Percentiles rank a stretch among this genome's conserved stretches.
phyloP scores from a whole-genome alignment of 106 monocot genomes.

The Chionographis japonica region DNA sequence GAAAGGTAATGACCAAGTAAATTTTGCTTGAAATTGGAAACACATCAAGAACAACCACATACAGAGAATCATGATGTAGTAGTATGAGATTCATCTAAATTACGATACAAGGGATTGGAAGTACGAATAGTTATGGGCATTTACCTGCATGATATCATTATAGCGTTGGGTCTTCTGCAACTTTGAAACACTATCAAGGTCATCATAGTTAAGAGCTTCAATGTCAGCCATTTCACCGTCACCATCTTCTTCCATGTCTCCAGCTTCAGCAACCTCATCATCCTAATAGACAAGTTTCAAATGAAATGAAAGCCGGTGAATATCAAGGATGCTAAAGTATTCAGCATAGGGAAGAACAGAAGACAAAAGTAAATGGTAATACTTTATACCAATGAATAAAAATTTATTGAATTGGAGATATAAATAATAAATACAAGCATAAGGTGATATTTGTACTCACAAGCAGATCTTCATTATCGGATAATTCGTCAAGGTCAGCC shows the following conservation, averaged over 20 bases:
- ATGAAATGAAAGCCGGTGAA: neutral
- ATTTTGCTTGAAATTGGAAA: no score
- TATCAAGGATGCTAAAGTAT: neutral
- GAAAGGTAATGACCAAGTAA: no score
- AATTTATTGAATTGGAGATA: neutral
- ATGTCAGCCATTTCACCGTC: constrained; percentile 77
- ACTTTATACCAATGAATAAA: neutral
- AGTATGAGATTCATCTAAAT: neutral
- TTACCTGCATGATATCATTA: constrained; percentile 88
- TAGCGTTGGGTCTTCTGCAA: constrained; percentile 91
- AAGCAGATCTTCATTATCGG: constrained; percentile 59
- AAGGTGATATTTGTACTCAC: constrained; percentile 9
- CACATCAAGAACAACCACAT: no score
- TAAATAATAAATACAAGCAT: constrained; percentile 12
- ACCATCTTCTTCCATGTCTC: constrained; percentile 72
- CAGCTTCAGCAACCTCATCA: constrained; percentile 52
- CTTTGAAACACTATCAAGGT: constrained; percentile 92
- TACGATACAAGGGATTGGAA: neutral
- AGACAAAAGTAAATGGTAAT: neutral
- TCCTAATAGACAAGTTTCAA: constrained; percentile 36
- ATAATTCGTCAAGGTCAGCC: constrained; percentile 63
- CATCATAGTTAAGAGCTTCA: constrained; percentile 91
- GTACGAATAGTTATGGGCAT: neutral
- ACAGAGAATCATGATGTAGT: neutral
- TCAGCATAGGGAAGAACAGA: neutral